Evolutionary conservation across 306 rosid species (phyloP), one percentile per base, ranked within the genome.

Genomic region (Citrullus amarus): DNA sequence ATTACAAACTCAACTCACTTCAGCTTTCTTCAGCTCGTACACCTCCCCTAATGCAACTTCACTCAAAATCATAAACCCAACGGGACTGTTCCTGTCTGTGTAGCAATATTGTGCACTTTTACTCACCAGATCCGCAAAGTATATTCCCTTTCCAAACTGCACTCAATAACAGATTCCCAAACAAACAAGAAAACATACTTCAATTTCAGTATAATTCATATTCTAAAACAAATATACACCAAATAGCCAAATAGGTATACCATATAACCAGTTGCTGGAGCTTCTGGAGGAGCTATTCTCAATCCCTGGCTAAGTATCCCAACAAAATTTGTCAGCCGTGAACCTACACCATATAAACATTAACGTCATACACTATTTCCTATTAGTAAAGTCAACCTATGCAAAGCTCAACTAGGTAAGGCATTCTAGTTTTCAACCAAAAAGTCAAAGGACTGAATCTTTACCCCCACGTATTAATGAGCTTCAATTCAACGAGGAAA

Each of bases 71-170:
- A 95, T 85, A 80, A 91, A 89, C 78, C 99, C 99, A 57, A 95
- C 88, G 9, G 97, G 96, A 84, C 80, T 92, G 79, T 86, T 91
- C 93, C 85, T 91, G 56, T 95, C 97, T n/a, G 99, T 91, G 84
- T 12, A 92, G 96, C 99, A 95, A 86, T 95, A 95, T 85, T 95
- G 99, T 80, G 97, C 97, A 83, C 99, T 95, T 88, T 95, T 95
- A 80, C 97, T 95, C 80, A 92, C 93, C 81, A 95, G 80, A 81
- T 95, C 96, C 79, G 97, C 98, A 78, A 95, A 95, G 89, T 95
- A 92, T 79, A 95, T 30, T 60, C 98, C 98, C 85, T 95, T 95
- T 69, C 98, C 98, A 80, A 95, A 95, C 98, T 95, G 95, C 61
- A 55, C 6, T 50, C 54, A 50, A 50, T 50, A 50, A 13, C 17